Percentiles rank a stretch among this genome's conserved stretches.
Evolutionary conservation across 176 grass and related monocot genomes (phyloP).

Genomic region (Raddia distichophylla): DNA sequence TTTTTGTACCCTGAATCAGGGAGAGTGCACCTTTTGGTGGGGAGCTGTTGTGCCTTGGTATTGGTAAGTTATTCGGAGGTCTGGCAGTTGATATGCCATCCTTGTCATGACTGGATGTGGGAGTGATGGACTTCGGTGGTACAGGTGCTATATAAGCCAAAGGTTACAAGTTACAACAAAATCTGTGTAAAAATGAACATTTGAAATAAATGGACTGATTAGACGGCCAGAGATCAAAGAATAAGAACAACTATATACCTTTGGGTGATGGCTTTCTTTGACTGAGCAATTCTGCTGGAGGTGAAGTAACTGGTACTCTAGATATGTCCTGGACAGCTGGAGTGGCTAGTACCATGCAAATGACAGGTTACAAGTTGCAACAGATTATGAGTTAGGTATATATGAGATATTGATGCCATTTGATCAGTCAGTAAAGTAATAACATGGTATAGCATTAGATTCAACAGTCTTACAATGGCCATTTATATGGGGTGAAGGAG

Average conservation of each 20-base stretch:
- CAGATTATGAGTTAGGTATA: constrained; percentile 36
- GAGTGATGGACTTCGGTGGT: constrained; percentile 38
- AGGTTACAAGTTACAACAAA: constrained; percentile 24
- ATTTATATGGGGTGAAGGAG: constrained; percentile 29
- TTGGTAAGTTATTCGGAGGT: constrained; percentile 34
- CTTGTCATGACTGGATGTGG: constrained; percentile 27
- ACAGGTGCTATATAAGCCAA: constrained; percentile 15
- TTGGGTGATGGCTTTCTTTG: constrained; percentile 29
- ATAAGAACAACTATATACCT: constrained; percentile 31
- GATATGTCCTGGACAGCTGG: constrained; percentile 32
- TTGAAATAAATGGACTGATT: constrained; percentile 4
- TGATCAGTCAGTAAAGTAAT: constrained; percentile 32
- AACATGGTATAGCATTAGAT: constrained; percentile 10
- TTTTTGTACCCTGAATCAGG: constrained; percentile 11
- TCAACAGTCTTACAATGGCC: constrained; percentile 36
- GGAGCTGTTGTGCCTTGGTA: constrained; percentile 25
- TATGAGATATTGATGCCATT: constrained; percentile 29
- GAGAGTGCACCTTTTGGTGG: constrained; percentile 37
- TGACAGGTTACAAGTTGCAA: constrained; percentile 35
- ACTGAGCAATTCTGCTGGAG: constrained; percentile 28
- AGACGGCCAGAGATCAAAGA: neutral
- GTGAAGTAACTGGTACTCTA: constrained; percentile 39
- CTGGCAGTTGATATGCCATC: constrained; percentile 26
- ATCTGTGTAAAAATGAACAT: constrained; percentile 5
- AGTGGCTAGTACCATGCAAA: constrained; percentile 36